Evolutionary conservation across 768 basidiomycete species (phyloP).

Genomic region (Scleroderma citrinum): DNA sequence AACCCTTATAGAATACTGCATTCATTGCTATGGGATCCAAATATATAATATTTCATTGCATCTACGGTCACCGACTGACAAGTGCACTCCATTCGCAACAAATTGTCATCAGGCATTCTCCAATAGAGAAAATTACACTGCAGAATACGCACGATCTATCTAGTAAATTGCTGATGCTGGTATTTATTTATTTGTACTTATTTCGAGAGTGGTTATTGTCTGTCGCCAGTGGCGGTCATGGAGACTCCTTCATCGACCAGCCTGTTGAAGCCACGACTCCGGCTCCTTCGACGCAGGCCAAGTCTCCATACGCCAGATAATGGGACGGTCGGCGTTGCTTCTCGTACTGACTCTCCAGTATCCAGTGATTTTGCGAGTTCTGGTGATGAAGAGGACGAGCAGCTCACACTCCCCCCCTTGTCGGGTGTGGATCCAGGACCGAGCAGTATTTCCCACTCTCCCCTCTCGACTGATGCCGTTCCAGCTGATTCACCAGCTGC

Average conservation of each 20-base stretch:
- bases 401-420: conserved; percentile 25
- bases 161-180: no score
- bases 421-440: conserved; percentile 5
- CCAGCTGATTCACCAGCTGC: conserved; percentile 47
- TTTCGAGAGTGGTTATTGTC: background rate
- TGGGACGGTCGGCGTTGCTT: conserved; percentile 16
- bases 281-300: conserved; percentile 15
- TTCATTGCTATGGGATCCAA: conserved; percentile 28
- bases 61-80: no score
- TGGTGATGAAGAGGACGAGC: conserved; percentile 25
- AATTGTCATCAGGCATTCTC: no score
- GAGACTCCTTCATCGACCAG: conserved; percentile 10
- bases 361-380: conserved; percentile 7
- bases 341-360: conserved; percentile 15
- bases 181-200: no score
- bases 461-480: conserved; percentile 5
- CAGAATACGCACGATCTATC: no score
- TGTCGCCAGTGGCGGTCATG: conserved; percentile 13
- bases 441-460: conserved; percentile 3
- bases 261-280: conserved; percentile 16
- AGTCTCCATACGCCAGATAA: conserved; percentile 10
- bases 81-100: no score
- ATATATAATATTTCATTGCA: conserved; percentile 23
- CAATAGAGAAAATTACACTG: no score
- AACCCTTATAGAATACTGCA: conserved; percentile 31